phyloP scores from a whole-genome alignment of 148 eudicot species.

The Fagopyrum homotropicum region DNA sequence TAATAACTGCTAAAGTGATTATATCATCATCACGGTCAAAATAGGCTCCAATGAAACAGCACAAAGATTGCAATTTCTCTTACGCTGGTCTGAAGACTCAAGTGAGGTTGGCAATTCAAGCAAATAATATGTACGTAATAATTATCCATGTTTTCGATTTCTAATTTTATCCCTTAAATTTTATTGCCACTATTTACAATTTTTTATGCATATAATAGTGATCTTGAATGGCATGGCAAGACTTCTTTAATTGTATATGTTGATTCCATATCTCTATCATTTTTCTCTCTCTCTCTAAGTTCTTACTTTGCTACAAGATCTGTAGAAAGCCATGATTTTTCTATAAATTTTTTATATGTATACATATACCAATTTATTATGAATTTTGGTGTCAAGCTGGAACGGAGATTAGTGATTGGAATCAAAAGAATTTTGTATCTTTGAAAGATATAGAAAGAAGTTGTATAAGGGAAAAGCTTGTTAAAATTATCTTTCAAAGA shows the following conservation, averaged over 20 bases:
- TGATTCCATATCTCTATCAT: background rate
- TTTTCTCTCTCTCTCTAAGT: background rate
- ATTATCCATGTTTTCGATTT: background rate
- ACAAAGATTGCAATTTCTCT: conserved; percentile 97
- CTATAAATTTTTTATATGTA: too few species aligned
- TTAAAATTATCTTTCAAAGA: too few species aligned
- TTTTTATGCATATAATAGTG: too few species aligned
- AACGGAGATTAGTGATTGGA: background rate
- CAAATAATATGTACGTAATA: conserved; percentile 67
- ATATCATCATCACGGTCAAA: background rate
- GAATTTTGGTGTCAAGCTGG: background rate
- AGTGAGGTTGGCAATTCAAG: conserved; percentile 84
- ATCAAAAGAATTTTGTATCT: background rate
- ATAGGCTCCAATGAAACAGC: conserved; percentile 97
- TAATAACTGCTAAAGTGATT: background rate
- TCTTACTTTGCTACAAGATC: too few species aligned
- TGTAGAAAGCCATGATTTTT: too few species aligned
- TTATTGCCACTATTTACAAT: background rate
- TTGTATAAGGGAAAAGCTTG: background rate
- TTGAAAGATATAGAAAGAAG: background rate
- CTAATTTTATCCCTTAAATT: background rate
- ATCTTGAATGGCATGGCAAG: background rate
- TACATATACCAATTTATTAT: too few species aligned
- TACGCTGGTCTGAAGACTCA: conserved; percentile 97
- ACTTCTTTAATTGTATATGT: background rate